A percentile compares a stretch with the other conserved stretches of the same genome.
Conservation (phyloP, 352 stramenopile species). For the Paralagenidium karlingii region DNA sequence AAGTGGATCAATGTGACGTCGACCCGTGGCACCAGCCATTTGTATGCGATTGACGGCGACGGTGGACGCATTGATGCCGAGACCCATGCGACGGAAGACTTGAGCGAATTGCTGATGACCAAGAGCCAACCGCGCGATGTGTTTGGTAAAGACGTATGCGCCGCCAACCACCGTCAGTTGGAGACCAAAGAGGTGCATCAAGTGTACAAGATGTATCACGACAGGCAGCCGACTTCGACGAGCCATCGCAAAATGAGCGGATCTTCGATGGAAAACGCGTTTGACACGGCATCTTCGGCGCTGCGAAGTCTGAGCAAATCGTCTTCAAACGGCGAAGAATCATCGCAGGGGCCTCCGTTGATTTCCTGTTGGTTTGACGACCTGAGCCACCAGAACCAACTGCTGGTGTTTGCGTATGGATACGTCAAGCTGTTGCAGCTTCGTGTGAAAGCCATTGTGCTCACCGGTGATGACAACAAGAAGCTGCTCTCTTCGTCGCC, state of each 20-base stretch:
- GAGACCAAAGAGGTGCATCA: constrained; percentile 53
- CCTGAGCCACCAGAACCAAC: too few species aligned
- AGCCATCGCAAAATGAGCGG: not conserved
- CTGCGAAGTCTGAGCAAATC: not conserved
- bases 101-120: not conserved
- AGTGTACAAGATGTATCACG: constrained; percentile 65
- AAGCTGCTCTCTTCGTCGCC: not conserved
- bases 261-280: not conserved
- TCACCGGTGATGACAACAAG: not conserved
- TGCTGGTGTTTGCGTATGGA: too few species aligned
- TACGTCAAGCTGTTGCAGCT: too few species aligned
- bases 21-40: constrained; percentile 69
- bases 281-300: not conserved
- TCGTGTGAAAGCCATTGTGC: not conserved
- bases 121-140: constrained; percentile 1
- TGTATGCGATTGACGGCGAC: constrained; percentile 72
- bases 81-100: constrained; percentile 34
- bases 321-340: not conserved
- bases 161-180: constrained; percentile 37
- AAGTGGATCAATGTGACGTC: constrained; percentile 84
- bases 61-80: constrained; percentile 51
- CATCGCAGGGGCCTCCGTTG: not conserved
- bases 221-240: constrained; percentile 20
- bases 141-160: too few species aligned
- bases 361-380: too few species aligned